Conservation (phyloP, 108 stramenopile species). For the Chaetoceros tenuissimus region DNA sequence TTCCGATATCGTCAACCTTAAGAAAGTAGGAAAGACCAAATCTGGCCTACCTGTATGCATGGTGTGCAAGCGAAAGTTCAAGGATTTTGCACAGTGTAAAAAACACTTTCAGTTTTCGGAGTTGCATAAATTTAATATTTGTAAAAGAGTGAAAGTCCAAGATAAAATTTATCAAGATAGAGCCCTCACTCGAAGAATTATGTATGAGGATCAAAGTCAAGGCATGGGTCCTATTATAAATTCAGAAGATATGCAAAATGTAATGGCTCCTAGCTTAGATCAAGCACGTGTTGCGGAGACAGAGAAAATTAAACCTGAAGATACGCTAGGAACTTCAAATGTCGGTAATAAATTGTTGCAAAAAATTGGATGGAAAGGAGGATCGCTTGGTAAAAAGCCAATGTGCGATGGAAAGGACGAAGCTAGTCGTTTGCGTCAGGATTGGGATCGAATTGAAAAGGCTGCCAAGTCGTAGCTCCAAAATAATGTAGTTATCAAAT, state of each 20-base stretch:
- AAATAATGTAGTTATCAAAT: too few relatives aligned
- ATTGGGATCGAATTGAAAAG: constrained; percentile 78
- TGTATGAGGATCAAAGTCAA: constrained; percentile 25
- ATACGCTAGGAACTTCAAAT: constrained; percentile 31
- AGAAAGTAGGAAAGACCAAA: constrained; percentile 31
- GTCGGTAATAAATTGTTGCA: constrained; percentile 75
- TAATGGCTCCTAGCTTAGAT: neutral
- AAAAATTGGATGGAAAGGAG: constrained; percentile 71
- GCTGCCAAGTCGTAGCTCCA: too few relatives aligned
- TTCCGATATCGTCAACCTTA: too few relatives aligned
- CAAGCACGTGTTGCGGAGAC: neutral
- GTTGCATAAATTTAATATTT: constrained; percentile 67
- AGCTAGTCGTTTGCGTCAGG: constrained; percentile 36
- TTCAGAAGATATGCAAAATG: neutral
- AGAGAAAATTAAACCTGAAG: constrained; percentile 34
- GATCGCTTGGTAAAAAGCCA: constrained; percentile 23
- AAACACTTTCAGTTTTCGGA: constrained; percentile 62
- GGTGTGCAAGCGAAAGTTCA: constrained; percentile 70
- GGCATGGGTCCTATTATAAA: neutral
- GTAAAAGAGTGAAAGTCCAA: constrained; percentile 23
- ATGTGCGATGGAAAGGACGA: constrained; percentile 6
- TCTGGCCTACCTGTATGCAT: constrained; percentile 68
- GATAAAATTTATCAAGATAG: constrained; percentile 29
- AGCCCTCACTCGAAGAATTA: constrained; percentile 31
- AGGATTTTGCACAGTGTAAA: constrained; percentile 45